Conservation (phyloP, 2,329 filamentous ascomycete genomes). For the Daldinia sp. region DNA sequence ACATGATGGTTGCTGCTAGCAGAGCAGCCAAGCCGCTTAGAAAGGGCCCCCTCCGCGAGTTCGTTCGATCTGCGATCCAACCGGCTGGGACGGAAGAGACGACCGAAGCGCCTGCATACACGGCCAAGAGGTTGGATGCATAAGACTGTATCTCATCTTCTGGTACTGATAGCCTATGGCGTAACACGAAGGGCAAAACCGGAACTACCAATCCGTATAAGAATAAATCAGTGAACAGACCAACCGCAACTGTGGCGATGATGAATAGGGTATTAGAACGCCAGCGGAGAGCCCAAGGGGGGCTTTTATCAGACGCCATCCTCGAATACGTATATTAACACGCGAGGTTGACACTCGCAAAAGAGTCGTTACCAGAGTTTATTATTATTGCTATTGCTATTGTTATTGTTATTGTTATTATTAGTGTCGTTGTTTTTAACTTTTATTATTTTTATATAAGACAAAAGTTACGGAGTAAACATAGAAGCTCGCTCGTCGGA, state of each 20-base stretch:
- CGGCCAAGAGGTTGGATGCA: conserved; percentile 61
- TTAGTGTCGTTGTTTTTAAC: too few relatives aligned
- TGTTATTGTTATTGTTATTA: too few relatives aligned
- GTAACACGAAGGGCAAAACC: conserved; percentile 65
- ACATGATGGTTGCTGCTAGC: neutral
- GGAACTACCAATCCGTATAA: conserved; percentile 67
- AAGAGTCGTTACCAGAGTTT: too few relatives aligned
- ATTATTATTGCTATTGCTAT: too few relatives aligned
- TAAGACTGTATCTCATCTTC: conserved; percentile 58
- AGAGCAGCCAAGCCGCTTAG: conserved; percentile 46
- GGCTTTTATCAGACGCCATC: conserved; percentile 3
- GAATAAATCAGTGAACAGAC: conserved; percentile 66
- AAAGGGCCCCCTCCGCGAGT: conserved; percentile 55
- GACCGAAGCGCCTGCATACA: conserved; percentile 62
- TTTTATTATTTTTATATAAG: too few relatives aligned
- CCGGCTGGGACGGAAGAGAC: conserved; percentile 61
- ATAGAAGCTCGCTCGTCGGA: neutral
- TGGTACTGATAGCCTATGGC: conserved; percentile 58
- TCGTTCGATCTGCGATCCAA: conserved; percentile 61
- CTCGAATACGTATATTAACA: neutral
- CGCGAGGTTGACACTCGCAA: too few relatives aligned
- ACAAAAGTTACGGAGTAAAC: neutral
- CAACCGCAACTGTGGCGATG: conserved; percentile 62
- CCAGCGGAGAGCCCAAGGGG: conserved; percentile 49
- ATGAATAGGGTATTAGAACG: conserved; percentile 69